Conservation (phyloP, 768 basidiomycete genomes). For the Boletus rubropictus region DNA sequence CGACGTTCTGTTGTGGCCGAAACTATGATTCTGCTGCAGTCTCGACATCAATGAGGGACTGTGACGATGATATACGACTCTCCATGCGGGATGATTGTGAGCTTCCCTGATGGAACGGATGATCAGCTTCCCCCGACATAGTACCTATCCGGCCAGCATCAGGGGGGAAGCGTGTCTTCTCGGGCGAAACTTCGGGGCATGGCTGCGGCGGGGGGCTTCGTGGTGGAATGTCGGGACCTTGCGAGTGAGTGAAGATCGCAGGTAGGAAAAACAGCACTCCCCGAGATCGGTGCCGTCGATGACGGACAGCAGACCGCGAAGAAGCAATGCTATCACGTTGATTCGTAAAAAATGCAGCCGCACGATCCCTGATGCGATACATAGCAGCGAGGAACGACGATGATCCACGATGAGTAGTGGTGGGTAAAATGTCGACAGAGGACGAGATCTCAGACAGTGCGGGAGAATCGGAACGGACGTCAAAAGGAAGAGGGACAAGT, state of each 20-base stretch:
- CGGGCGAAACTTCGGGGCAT: constrained; percentile 31
- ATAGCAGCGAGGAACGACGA: constrained; percentile 48
- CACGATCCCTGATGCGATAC: constrained; percentile 52
- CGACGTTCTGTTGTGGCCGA: constrained; percentile 6
- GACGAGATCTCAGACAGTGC: constrained; percentile 44
- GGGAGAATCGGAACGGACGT: constrained; percentile 53
- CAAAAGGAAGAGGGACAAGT: constrained; percentile 60
- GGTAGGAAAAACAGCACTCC: constrained; percentile 79
- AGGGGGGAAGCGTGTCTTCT: constrained; percentile 40
- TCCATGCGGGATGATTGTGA: constrained; percentile 29
- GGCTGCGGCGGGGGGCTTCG: constrained; percentile 31
- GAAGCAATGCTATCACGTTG: constrained; percentile 32
- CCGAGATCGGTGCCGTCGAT: constrained; percentile 44
- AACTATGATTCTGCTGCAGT: constrained; percentile 19
- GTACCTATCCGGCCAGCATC: constrained; percentile 33
- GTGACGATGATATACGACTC: constrained; percentile 24
- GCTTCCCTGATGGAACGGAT: constrained; percentile 22
- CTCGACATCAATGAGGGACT: constrained; percentile 28
- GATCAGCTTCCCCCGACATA: constrained; percentile 17
- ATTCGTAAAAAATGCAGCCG: constrained; percentile 40
- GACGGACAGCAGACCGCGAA: constrained; percentile 45
- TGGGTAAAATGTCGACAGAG: constrained; percentile 37
- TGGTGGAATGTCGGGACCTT: constrained; percentile 26
- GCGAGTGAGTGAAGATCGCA: constrained; percentile 60
- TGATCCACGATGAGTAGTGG: constrained; percentile 34